phyloP scores from a whole-genome alignment of 2,329 filamentous ascomycete species.

The Fusarium robinianum region DNA sequence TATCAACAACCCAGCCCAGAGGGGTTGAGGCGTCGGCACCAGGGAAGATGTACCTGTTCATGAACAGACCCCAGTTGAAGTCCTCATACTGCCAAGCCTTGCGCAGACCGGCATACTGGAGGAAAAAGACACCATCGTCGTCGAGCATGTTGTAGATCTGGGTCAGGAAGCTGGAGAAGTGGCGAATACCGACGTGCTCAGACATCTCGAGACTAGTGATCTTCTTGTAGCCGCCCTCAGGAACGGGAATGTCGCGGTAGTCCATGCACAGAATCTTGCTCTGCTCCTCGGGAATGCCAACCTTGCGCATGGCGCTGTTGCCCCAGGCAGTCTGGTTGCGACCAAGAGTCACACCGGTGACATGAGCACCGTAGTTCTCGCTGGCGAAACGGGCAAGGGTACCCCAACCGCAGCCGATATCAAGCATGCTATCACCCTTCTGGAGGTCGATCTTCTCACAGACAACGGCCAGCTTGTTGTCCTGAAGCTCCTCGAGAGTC shows the following conservation, averaged over 20 bases:
- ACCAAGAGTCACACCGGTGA: conserved; percentile 89
- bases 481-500: conserved; percentile 90
- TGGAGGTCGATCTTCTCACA: conserved; percentile 93
- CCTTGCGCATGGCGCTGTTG: conserved; percentile 83
- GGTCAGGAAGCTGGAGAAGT: conserved; percentile 78
- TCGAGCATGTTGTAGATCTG: conserved; percentile 96
- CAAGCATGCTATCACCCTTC: conserved; percentile 80
- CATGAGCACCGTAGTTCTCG: conserved; percentile 84
- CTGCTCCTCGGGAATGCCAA: conserved; percentile 82
- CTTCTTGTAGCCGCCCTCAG: conserved; percentile 76
- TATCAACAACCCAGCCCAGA: conserved; percentile 82
- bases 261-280: conserved; percentile 94
- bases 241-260: conserved; percentile 89
- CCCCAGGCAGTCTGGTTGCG: conserved; percentile 98
- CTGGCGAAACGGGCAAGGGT: conserved; percentile 93
- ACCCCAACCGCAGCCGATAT: conserved; percentile 98
- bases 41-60: conserved; percentile 99
- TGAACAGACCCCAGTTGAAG: conserved; percentile 96
- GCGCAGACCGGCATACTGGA: conserved; percentile 92
- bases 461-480: conserved; percentile 94
- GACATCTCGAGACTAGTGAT: conserved; percentile 99
- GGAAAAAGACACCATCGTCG: conserved; percentile 93
- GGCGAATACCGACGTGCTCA: conserved; percentile 94
- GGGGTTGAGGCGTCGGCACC: conserved; percentile 95
- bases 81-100: conserved; percentile 98